Base-by-base conservation (phyloP, 257 asterid genomes). In the Linaria vulgaris region DNA sequence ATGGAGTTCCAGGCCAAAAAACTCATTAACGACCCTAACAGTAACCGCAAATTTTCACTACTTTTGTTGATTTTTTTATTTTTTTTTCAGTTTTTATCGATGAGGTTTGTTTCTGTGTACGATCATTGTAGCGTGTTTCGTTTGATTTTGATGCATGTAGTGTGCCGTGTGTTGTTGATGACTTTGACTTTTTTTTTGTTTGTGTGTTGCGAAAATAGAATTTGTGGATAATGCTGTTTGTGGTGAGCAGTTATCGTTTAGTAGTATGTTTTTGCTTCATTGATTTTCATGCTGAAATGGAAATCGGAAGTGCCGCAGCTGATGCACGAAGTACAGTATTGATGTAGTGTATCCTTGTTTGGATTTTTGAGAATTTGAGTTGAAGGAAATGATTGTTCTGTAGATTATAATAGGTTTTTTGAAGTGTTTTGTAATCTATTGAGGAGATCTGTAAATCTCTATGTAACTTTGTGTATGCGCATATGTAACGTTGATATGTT, bases 1-100 rank as follows among this genome's bases (percentile, higher is more conserved):
- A 82, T 92, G 99, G 85, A 83, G 81, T 89, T 58, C 39, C 85
- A 63, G 57, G 67, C 87, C 80, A 92, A 87, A 79, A 92, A 92
- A 71, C 96, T 92, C 83, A 89, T 92, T 72, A 87, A 89, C 79
- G 85, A 92, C 64, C 99, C 99, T 1, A 85, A 85, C 77, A 87
- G 98, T 90, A 70, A 74, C 38, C 5, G 13, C 12, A 8, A 10
- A n/a, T 64, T 14, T 38, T 19, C 62, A n/a, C 74, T 20, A 22
- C 25, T 67, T 63, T 41, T 20, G 49, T 14, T 46, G 54, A 54
- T 17, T 13, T 15, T 44, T 61, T 41, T 25, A 46, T 31, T 58
- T 12, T 44, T 51, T 23, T 47, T 16, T 56, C 43, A 23, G 21
- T 55, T 65, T 62, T 31, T 50, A n/a, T 51, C 24, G 25, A 51